These are phyloP conservation scores for Aspergillus felis DNA, from an alignment of 2,329 filamentous ascomycete genomes.

Conservation along the genomic window DNA sequence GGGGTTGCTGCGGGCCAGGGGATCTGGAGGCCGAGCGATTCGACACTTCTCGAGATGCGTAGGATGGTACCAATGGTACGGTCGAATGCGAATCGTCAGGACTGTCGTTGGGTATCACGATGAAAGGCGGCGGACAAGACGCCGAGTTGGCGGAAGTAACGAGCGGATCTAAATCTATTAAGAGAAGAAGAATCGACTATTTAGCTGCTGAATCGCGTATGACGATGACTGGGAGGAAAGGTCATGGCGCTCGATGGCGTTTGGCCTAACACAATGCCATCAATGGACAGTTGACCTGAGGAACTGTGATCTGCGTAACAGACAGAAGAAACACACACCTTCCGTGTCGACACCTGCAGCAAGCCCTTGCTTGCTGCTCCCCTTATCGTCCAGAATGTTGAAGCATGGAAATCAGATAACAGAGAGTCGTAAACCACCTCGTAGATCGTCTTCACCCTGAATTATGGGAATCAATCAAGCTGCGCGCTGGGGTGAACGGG, in stretches of 20 bases:
- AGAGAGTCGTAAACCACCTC: slow-evolving; percentile 24
- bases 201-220: slow-evolving; percentile 4
- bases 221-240: neutral
- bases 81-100: slow-evolving; percentile 30
- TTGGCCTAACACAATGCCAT: neutral
- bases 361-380: slow-evolving; percentile 47
- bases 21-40: slow-evolving; percentile 35
- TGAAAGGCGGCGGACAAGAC: slow-evolving; percentile 29
- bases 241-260: neutral
- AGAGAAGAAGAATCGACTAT: slow-evolving; percentile 7
- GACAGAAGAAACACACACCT: slow-evolving; percentile 29
- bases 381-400: slow-evolving; percentile 43
- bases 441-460: slow-evolving; percentile 19
- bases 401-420: slow-evolving; percentile 42
- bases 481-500: slow-evolving; percentile 5
- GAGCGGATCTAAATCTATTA: slow-evolving; percentile 35
- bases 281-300: slow-evolving; percentile 7
- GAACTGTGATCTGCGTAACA: neutral
- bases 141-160: slow-evolving; percentile 38
- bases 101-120: slow-evolving; percentile 23
- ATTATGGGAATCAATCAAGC: slow-evolving; percentile 2
- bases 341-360: slow-evolving; percentile 46
- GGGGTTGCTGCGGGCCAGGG: slow-evolving; percentile 25
- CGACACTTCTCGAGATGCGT: slow-evolving; percentile 34
- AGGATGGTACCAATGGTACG: slow-evolving; percentile 29